Percentiles rank a stretch among this genome's conserved stretches.
phyloP scores from a whole-genome alignment of 2,329 filamentous ascomycete genomes.

The Neocatenulostroma microsporum region DNA sequence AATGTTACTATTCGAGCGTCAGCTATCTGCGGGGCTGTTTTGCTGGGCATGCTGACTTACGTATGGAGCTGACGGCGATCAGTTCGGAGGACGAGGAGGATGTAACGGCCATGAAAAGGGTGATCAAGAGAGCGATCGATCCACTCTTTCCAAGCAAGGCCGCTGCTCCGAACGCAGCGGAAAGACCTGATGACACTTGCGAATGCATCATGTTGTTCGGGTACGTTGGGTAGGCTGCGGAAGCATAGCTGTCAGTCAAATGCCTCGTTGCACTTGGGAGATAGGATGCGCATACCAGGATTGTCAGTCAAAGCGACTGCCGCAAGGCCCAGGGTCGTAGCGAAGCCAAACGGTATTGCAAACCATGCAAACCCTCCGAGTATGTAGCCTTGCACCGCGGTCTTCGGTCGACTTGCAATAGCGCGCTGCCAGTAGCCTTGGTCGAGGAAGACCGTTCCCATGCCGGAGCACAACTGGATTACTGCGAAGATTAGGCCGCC shows the following conservation, averaged over 20 bases:
- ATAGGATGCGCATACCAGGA: too few species aligned
- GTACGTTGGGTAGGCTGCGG: slow-evolving; percentile 33
- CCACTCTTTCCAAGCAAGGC: slow-evolving; percentile 20
- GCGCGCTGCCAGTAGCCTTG: slow-evolving; percentile 42
- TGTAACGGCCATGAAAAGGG: slow-evolving; percentile 26
- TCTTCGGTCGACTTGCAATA: slow-evolving; percentile 31
- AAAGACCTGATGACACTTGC: slow-evolving; percentile 21
- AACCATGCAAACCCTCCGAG: slow-evolving; percentile 42
- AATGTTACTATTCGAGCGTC: slow-evolving; percentile 28
- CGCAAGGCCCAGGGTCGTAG: slow-evolving; percentile 40
- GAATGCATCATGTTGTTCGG: slow-evolving; percentile 17
- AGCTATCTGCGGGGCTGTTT: neutral
- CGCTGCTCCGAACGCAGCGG: slow-evolving; percentile 16
- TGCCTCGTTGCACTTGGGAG: too few species aligned
- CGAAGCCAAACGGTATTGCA: slow-evolving; percentile 41
- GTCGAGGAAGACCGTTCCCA: slow-evolving; percentile 32
- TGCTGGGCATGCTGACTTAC: neutral
- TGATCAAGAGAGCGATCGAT: slow-evolving; percentile 14
- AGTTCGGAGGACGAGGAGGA: slow-evolving; percentile 29
- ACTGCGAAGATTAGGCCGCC: slow-evolving; percentile 10
- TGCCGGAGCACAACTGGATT: slow-evolving; percentile 9
- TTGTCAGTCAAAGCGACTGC: slow-evolving; percentile 35
- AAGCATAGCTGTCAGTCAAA: too few species aligned
- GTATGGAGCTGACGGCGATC: slow-evolving; percentile 26
- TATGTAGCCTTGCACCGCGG: slow-evolving; percentile 30